phyloP scores from a whole-genome alignment of 2,329 filamentous ascomycete species.

The Aspergillus fischeri region DNA sequence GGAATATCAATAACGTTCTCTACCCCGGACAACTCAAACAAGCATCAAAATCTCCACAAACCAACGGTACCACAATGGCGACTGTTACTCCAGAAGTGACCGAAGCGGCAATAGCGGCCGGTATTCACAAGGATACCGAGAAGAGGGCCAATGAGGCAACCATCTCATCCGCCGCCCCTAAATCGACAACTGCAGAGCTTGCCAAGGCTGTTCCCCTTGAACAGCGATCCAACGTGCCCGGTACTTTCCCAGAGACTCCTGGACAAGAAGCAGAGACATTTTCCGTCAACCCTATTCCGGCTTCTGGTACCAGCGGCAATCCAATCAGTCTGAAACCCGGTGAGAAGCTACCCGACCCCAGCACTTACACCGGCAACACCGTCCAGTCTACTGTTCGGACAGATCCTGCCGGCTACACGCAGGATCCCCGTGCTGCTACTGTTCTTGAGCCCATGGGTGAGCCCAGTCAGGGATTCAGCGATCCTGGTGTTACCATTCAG shows the following conservation, averaged over 20 bases:
- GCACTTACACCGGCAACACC: constrained; percentile 63
- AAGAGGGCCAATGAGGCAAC: constrained; percentile 36
- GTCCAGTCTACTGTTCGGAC: constrained; percentile 62
- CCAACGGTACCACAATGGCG: constrained; percentile 42
- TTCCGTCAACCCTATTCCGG: constrained; percentile 56
- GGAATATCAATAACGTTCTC: constrained; percentile 92
- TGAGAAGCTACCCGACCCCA: constrained; percentile 70
- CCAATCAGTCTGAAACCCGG: constrained; percentile 75
- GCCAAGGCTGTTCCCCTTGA: constrained; percentile 65
- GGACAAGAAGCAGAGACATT: constrained; percentile 44
- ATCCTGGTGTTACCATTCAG: constrained; percentile 52
- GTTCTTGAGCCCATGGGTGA: constrained; percentile 58
- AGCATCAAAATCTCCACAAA: constrained; percentile 7
- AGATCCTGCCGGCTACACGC: constrained; percentile 83
- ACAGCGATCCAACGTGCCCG: constrained; percentile 51
- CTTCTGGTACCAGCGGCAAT: constrained; percentile 62
- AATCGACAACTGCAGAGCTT: constrained; percentile 66
- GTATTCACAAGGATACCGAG: constrained; percentile 28
- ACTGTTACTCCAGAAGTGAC: constrained; percentile 67
- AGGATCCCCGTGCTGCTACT: constrained; percentile 52
- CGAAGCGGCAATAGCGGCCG: constrained; percentile 54
- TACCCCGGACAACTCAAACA: constrained; percentile 64
- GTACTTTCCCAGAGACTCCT: constrained; percentile 71
- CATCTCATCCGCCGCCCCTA: constrained; percentile 63
- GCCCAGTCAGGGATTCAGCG: constrained; percentile 37